Percentiles rank a stretch among this genome's conserved stretches.
These are phyloP conservation scores for Aspergillus texensis DNA, from an alignment of 2,329 filamentous ascomycete genomes.

Conservation along the genomic window DNA sequence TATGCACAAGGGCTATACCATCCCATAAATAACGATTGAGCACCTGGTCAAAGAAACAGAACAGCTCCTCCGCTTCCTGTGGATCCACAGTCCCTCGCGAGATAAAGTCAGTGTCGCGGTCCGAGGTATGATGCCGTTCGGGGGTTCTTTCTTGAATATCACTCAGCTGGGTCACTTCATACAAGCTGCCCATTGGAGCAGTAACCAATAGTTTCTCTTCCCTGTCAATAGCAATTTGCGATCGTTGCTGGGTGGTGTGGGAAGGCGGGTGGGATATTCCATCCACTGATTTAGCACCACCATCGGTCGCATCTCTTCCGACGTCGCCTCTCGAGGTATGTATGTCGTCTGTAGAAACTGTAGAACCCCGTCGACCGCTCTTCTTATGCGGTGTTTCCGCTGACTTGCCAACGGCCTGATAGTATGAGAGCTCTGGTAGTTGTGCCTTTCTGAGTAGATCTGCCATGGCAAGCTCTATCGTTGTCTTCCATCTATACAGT, in stretches of 20 bases:
- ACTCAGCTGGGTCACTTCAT: constrained; percentile 51
- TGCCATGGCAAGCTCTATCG: constrained; percentile 42
- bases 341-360: constrained; percentile 34
- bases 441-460: constrained; percentile 41
- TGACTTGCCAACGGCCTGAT: constrained; percentile 35
- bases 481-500: constrained; percentile 39
- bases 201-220: constrained; percentile 44
- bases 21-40: constrained; percentile 46
- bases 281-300: constrained; percentile 11
- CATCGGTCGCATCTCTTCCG: constrained; percentile 21
- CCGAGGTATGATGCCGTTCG: constrained; percentile 33
- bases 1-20: constrained; percentile 51
- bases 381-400: constrained; percentile 34
- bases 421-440: constrained; percentile 42
- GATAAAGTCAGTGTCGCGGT: constrained; percentile 53
- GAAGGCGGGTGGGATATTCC: constrained; percentile 25
- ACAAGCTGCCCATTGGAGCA: constrained; percentile 52
- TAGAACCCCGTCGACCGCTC: constrained; percentile 36
- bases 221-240: constrained; percentile 39
- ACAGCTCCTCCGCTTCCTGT: constrained; percentile 46
- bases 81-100: constrained; percentile 52
- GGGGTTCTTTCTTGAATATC: constrained; percentile 39
- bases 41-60: constrained; percentile 44
- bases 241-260: constrained; percentile 28
- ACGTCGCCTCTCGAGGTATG: constrained; percentile 21